These are phyloP conservation scores for Urostyla sp. DNA, from an alignment of 73 alveolate genomes.

Conservation along the genomic window DNA sequence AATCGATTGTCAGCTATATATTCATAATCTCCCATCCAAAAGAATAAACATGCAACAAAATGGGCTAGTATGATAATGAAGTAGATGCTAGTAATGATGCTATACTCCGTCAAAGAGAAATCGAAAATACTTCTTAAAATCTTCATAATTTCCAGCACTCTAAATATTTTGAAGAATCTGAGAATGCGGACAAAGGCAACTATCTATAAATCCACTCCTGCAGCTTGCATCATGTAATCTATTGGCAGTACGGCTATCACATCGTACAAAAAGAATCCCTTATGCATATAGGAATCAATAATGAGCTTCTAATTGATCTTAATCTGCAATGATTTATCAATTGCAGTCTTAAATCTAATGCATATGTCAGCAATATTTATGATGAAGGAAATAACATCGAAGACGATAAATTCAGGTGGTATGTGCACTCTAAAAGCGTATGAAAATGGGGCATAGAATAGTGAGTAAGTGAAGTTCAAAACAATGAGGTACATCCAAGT, in stretches of 20 bases:
- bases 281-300: conserved; percentile 8
- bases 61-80: conserved; percentile 35
- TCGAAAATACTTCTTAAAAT: conserved; percentile 32
- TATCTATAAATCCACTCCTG: conserved; percentile 12
- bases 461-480: conserved; percentile 7
- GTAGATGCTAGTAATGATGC: no score
- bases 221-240: conserved; percentile 48
- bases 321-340: background rate
- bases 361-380: conserved; percentile 2
- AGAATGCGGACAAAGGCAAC: conserved; percentile 18
- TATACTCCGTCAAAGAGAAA: no score
- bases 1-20: conserved; percentile 12
- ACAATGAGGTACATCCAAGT: conserved; percentile 29
- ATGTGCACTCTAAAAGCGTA: no score
- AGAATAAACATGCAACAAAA: conserved; percentile 53
- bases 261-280: conserved; percentile 38
- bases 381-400: conserved; percentile 38
- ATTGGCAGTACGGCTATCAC: conserved; percentile 64
- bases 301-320: background rate
- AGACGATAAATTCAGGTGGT: background rate
- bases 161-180: conserved; percentile 51
- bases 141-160: conserved; percentile 33
- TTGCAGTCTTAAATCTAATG: conserved; percentile 43
- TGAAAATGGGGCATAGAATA: conserved; percentile 70
- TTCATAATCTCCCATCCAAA: conserved; percentile 55